Conservation (phyloP, 805 yeast species). For the Cyberlindnera maritima region DNA sequence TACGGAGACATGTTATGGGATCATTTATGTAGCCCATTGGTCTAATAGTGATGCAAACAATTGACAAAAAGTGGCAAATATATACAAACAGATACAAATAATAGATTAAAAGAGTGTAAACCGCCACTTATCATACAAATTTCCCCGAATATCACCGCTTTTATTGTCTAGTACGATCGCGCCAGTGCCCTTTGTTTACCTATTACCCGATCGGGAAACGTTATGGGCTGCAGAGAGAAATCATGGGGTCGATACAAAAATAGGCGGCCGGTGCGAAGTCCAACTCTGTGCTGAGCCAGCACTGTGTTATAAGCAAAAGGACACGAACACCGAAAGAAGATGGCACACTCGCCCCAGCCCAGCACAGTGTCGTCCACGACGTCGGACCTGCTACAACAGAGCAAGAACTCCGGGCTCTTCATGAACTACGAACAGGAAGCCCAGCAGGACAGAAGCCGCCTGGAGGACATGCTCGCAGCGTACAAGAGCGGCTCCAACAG, state of each 20-base stretch:
- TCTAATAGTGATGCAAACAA: too few relatives aligned
- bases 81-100: too few relatives aligned
- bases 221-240: conserved; percentile 5
- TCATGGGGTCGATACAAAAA: not conserved
- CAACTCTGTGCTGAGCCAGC: not conserved
- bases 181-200: conserved; percentile 10
- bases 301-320: too few relatives aligned
- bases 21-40: too few relatives aligned
- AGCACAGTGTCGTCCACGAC: conserved; percentile 14
- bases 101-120: not conserved
- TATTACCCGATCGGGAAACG: conserved; percentile 15
- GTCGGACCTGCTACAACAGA: conserved; percentile 11
- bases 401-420: conserved; percentile 3
- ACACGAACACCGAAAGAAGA: too few relatives aligned
- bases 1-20: too few relatives aligned
- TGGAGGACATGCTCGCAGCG: conserved; percentile 15
- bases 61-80: too few relatives aligned
- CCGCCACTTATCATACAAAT: not conserved
- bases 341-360: conserved; percentile 6
- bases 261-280: not conserved
- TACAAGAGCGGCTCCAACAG: conserved; percentile 3
- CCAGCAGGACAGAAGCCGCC: conserved; percentile 15
- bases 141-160: not conserved
- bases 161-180: not conserved
- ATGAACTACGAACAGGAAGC: conserved; percentile 12